Evolutionary conservation across 768 basidiomycete species (phyloP).

Genomic region (Boletus patriciae): DNA sequence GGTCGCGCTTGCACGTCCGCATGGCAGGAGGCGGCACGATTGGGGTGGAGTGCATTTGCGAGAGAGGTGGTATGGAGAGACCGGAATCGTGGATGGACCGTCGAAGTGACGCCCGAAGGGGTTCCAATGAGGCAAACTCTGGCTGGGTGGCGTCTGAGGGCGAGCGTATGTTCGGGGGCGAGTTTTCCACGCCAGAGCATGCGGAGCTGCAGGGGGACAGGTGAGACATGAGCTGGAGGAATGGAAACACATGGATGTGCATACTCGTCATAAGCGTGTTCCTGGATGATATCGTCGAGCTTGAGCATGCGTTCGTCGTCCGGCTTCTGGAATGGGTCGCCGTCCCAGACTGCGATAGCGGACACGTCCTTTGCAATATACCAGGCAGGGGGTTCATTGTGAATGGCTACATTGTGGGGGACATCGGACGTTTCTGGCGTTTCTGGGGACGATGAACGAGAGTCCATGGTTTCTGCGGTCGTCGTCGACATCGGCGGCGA

Average conservation of each 20-base stretch:
- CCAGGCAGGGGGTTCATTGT: constrained; percentile 56
- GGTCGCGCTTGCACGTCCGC: constrained; percentile 56
- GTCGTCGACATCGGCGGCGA: constrained; percentile 55
- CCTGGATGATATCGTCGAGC: constrained; percentile 72
- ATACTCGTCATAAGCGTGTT: constrained; percentile 75
- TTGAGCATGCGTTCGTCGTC: constrained; percentile 59
- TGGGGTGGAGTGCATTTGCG: constrained; percentile 51
- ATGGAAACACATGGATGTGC: constrained; percentile 28
- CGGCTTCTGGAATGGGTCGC: constrained; percentile 45
- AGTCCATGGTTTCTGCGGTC: constrained; percentile 49
- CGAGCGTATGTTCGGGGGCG: constrained; percentile 9
- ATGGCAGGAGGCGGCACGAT: constrained; percentile 68
- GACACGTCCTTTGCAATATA: constrained; percentile 46
- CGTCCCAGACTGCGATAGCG: constrained; percentile 44
- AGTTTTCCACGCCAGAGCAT: constrained; percentile 21
- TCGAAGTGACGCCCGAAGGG: constrained; percentile 34
- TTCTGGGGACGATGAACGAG: constrained; percentile 70
- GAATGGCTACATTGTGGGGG: constrained; percentile 50
- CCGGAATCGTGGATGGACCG: constrained; percentile 28
- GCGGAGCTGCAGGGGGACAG: constrained; percentile 15
- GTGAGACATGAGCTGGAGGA: not conserved
- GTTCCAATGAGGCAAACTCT: constrained; percentile 32
- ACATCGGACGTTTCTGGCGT: constrained; percentile 66
- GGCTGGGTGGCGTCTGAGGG: constrained; percentile 36
- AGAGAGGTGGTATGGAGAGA: constrained; percentile 36